These are phyloP conservation scores for Aegilops umbellulata DNA, from an alignment of 176 grass and related monocot genomes.

Conservation along the genomic window DNA sequence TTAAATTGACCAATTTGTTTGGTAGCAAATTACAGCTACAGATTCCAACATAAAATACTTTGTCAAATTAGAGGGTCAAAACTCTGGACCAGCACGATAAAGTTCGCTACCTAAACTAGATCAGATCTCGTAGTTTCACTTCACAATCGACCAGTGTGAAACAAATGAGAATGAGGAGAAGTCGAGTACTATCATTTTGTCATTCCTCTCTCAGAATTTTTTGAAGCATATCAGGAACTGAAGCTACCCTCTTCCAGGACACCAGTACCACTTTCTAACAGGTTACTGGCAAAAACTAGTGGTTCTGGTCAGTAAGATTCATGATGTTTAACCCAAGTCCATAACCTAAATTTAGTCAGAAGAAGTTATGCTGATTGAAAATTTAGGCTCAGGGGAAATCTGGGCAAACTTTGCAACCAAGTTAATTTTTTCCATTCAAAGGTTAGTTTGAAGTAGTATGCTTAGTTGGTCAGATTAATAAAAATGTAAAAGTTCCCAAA, in stretches of 20 bases:
- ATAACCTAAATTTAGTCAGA: background rate
- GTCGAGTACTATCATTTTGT: background rate
- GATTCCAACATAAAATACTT: background rate
- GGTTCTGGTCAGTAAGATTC: background rate
- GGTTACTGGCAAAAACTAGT: background rate
- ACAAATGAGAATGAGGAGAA: slow-evolving; percentile 16
- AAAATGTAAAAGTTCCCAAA: background rate
- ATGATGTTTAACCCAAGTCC: slow-evolving; percentile 15
- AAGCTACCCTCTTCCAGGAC: background rate
- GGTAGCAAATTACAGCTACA: slow-evolving; percentile 1
- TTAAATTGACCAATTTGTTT: background rate
- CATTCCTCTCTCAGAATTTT: background rate
- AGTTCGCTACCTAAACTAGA: slow-evolving; percentile 17
- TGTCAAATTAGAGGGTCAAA: background rate
- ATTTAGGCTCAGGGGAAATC: background rate
- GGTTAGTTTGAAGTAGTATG: slow-evolving; percentile 1
- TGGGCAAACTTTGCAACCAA: background rate
- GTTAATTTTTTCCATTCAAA: background rate
- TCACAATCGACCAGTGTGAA: background rate
- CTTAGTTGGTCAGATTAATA: background rate
- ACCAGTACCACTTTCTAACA: background rate
- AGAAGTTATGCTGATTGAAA: background rate
- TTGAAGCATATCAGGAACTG: slow-evolving; percentile 14
- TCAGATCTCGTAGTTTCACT: background rate
- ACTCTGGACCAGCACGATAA: background rate